Percentiles rank a stretch among this genome's conserved stretches.
These are phyloP conservation scores for Hyaloperonospora brassicae DNA, from an alignment of 352 stramenopile species.

Conservation along the genomic window DNA sequence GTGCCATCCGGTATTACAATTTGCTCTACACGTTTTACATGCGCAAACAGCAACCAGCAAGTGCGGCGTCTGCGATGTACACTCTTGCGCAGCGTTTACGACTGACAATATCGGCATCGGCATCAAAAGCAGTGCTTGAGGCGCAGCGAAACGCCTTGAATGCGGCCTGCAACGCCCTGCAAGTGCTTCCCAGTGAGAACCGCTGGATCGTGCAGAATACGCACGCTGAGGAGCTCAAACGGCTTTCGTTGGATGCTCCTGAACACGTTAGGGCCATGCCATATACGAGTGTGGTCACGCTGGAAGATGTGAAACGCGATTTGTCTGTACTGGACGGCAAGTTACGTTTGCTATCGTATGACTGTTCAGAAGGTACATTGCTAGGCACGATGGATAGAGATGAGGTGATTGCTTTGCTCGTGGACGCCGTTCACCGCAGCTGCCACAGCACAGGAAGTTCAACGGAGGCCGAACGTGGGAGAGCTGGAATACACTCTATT, in stretches of 20 bases:
- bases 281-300: constrained; percentile 50
- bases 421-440: constrained; percentile 33
- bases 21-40: constrained; percentile 67
- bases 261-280: constrained; percentile 8
- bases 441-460: constrained; percentile 13
- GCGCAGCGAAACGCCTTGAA: constrained; percentile 58
- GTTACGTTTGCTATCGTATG: constrained; percentile 45
- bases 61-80: constrained; percentile 56
- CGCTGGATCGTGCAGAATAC: constrained; percentile 62
- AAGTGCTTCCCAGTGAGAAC: constrained; percentile 33
- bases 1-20: constrained; percentile 38
- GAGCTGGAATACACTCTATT: constrained; percentile 36
- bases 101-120: constrained; percentile 24
- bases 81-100: constrained; percentile 46
- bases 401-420: constrained; percentile 49
- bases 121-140: constrained; percentile 33
- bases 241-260: constrained; percentile 3
- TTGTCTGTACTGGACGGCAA: constrained; percentile 58
- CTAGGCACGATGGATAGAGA: constrained; percentile 50
- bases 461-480: constrained; percentile 39
- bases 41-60: constrained; percentile 52
- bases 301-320: constrained; percentile 48
- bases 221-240: constrained; percentile 48
- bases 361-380: constrained; percentile 45
- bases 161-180: constrained; percentile 39